Conservation (phyloP, 805 yeast genomes). For the Sungouiozyma ichnusensis region DNA sequence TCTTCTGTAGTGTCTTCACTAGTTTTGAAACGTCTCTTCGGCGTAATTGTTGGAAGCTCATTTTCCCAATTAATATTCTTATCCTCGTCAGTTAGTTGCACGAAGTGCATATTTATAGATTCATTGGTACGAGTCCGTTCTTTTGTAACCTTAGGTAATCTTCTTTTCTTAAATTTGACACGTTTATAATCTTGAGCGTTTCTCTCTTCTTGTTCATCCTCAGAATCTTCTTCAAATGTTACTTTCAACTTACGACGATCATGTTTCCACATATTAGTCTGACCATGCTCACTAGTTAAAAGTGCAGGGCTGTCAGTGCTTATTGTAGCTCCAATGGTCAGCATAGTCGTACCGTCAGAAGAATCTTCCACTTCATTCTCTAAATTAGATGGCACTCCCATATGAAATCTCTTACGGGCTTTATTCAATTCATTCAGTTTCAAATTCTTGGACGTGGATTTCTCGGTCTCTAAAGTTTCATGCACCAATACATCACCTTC, state of each 20-base stretch:
- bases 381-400: constrained; percentile 2
- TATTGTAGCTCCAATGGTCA: constrained; percentile 13
- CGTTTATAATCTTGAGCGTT: constrained; percentile 29
- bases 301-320: background rate
- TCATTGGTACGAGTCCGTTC: constrained; percentile 25
- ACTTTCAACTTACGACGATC: constrained; percentile 17
- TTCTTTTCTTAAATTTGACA: constrained; percentile 33
- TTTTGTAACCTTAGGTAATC: constrained; percentile 17
- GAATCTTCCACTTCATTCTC: constrained; percentile 15
- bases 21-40: constrained; percentile 6
- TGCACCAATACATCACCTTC: constrained; percentile 22
- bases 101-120: constrained; percentile 25
- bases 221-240: constrained; percentile 14
- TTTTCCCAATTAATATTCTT: constrained; percentile 4
- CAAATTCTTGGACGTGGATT: constrained; percentile 24
- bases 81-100: constrained; percentile 27
- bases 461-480: constrained; percentile 17
- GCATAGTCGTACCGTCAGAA: constrained; percentile 8
- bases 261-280: background rate
- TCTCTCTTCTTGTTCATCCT: constrained; percentile 7
- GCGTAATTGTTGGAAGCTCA: background rate
- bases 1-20: constrained; percentile 26
- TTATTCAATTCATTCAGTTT: constrained; percentile 25
- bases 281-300: background rate
- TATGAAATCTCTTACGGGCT: constrained; percentile 19